Percentiles rank a stretch among this genome's conserved stretches.
Conservation (phyloP, 148 eudicot species). For the Cornus suecica region DNA sequence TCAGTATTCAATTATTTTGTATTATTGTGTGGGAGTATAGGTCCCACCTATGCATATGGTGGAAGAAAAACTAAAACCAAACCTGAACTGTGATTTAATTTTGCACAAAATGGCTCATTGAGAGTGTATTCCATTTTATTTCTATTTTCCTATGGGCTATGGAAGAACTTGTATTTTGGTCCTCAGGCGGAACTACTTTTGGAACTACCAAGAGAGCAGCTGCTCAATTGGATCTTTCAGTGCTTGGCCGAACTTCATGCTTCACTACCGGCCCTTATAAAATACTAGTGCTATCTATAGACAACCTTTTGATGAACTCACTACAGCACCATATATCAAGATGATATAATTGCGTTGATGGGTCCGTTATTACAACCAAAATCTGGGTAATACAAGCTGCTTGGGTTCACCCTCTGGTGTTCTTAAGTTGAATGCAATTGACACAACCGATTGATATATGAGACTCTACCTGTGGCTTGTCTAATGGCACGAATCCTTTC, state of each 20-base stretch:
- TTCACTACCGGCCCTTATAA: conserved; percentile 72
- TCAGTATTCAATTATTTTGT: too few relatives aligned
- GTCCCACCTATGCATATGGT: too few relatives aligned
- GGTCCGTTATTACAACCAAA: not conserved
- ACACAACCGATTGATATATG: not conserved
- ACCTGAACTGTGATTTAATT: too few relatives aligned
- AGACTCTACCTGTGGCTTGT: not conserved
- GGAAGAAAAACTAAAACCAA: too few relatives aligned
- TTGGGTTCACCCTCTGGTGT: not conserved
- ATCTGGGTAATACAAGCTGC: not conserved
- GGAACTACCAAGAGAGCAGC: conserved; percentile 86
- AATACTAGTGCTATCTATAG: conserved; percentile 44
- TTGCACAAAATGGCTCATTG: too few relatives aligned
- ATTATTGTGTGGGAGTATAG: too few relatives aligned
- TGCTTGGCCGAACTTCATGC: conserved; percentile 85
- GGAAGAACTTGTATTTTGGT: not conserved
- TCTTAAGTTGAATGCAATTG: not conserved
- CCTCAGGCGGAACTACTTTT: conserved; percentile 79
- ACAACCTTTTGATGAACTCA: conserved; percentile 1
- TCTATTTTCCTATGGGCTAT: too few relatives aligned
- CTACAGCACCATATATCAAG: not conserved
- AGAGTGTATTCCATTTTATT: too few relatives aligned
- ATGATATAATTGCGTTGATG: not conserved
- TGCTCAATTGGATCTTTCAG: conserved; percentile 89
- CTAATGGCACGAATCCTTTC: not conserved